Percentiles rank a stretch among this genome's conserved stretches.
Evolutionary conservation across 1,284 basidiomycete genomes (phyloP).

Genomic region (Psilocybe mexicana): DNA sequence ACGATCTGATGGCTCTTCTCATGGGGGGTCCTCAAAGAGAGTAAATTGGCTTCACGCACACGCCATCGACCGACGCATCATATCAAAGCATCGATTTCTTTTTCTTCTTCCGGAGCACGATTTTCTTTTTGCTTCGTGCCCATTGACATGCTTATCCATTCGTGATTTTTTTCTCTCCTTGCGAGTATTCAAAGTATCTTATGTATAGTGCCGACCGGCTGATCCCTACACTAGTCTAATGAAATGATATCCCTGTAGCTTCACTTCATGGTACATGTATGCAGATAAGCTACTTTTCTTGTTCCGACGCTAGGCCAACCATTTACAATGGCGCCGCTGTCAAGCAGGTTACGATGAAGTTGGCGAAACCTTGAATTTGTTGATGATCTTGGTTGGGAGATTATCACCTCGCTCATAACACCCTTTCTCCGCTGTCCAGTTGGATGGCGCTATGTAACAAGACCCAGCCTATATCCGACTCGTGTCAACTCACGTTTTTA

Average conservation of each 20-base stretch:
- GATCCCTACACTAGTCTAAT: constrained; percentile 13
- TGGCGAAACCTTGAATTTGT: background rate
- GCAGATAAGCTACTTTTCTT: background rate
- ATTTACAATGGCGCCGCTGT: constrained; percentile 7
- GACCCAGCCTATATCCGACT: background rate
- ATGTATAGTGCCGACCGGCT: constrained; percentile 7
- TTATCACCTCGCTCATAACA: background rate
- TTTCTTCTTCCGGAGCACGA: constrained; percentile 11
- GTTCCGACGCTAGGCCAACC: background rate
- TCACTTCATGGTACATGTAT: background rate
- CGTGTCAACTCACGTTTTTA: background rate
- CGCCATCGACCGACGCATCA: constrained; percentile 1
- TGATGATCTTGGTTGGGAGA: background rate
- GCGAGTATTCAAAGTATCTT: constrained; percentile 11
- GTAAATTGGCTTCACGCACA: constrained; percentile 33
- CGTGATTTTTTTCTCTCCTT: background rate
- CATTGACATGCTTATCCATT: constrained; percentile 3
- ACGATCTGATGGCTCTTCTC: constrained; percentile 77
- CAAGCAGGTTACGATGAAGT: constrained; percentile 1
- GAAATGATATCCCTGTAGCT: constrained; percentile 9
- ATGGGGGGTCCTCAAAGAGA: constrained; percentile 71
- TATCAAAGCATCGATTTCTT: constrained; percentile 4
- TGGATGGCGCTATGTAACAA: background rate
- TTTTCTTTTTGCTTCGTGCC: constrained; percentile 8
- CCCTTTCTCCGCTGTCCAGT: background rate